Evolutionary conservation across 2,329 filamentous ascomycete genomes (phyloP).

Genomic region (Samsoniella hepiali): DNA sequence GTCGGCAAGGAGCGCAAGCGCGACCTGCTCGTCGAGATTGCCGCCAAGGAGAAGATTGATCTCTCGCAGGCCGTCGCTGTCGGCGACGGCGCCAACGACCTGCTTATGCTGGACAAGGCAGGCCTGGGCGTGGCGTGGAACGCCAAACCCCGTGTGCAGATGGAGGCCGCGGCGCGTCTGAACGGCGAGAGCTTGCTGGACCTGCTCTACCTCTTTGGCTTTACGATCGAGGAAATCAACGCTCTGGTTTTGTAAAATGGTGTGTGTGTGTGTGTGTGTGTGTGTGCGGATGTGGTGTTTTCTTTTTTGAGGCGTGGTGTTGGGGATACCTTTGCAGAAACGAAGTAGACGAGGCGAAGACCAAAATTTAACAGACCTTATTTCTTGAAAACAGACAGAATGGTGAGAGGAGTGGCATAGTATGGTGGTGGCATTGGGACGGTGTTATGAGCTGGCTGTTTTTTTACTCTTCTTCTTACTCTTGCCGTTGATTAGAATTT

Average conservation of each 20-base stretch:
- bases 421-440: constrained; percentile 6
- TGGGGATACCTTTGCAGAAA: neutral
- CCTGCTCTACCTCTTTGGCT: constrained; percentile 70
- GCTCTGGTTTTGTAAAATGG: constrained; percentile 38
- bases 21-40: constrained; percentile 68
- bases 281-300: constrained; percentile 21
- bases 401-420: neutral
- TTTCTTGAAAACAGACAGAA: neutral
- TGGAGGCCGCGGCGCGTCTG: constrained; percentile 68
- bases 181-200: constrained; percentile 70
- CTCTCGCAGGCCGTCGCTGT: constrained; percentile 69
- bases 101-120: constrained; percentile 74
- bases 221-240: constrained; percentile 62
- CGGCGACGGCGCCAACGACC: constrained; percentile 79
- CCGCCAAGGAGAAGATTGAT: constrained; percentile 61
- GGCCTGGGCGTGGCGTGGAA: constrained; percentile 80
- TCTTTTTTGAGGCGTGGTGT: constrained; percentile 16
- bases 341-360: neutral
- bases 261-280: constrained; percentile 20
- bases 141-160: constrained; percentile 78
- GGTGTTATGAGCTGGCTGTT: constrained; percentile 11
- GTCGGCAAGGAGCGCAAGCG: constrained; percentile 75
- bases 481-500: neutral
- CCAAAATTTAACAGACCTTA: neutral
- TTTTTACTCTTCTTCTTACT: neutral